Evolutionary conservation across 2,329 filamentous ascomycete species (phyloP).

Genomic region (Mollisiaceae sp.): DNA sequence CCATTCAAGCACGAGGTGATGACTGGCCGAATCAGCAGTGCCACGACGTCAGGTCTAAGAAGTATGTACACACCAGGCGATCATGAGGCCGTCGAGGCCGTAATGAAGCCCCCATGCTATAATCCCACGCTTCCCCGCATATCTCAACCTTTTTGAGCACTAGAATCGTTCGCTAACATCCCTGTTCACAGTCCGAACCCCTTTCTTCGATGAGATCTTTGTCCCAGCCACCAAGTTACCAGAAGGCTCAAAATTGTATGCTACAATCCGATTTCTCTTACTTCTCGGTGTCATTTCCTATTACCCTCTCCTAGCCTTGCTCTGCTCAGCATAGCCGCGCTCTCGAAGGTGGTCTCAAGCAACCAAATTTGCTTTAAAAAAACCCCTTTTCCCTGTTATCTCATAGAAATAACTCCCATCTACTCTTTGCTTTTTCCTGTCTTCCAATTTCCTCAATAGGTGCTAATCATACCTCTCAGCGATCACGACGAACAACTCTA

Average conservation of each 20-base stretch:
- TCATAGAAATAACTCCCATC: neutral
- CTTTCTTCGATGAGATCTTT: slow-evolving; percentile 94
- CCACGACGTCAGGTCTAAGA: slow-evolving; percentile 73
- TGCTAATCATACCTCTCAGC: slow-evolving; percentile 11
- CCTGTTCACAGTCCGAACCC: slow-evolving; percentile 67
- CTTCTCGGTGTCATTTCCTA: too few relatives aligned
- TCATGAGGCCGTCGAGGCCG: too few relatives aligned
- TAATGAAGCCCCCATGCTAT: too few relatives aligned
- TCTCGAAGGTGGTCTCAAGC: too few relatives aligned
- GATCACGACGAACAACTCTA: slow-evolving; percentile 22
- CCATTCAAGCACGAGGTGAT: slow-evolving; percentile 96
- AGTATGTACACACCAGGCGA: slow-evolving; percentile 49
- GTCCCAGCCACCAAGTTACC: slow-evolving; percentile 77
- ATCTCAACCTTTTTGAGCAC: neutral
- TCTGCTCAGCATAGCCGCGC: too few relatives aligned
- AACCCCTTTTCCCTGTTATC: slow-evolving; percentile 15
- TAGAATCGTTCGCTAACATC: neutral
- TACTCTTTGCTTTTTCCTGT: neutral
- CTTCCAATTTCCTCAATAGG: neutral
- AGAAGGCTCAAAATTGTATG: slow-evolving; percentile 77
- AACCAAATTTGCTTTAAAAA: neutral
- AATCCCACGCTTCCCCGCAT: neutral
- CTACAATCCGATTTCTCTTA: too few relatives aligned
- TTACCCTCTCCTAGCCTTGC: too few relatives aligned
- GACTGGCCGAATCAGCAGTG: slow-evolving; percentile 79